Evolutionary conservation across 805 yeast species (phyloP).

Genomic region (Candida manassasensis): DNA sequence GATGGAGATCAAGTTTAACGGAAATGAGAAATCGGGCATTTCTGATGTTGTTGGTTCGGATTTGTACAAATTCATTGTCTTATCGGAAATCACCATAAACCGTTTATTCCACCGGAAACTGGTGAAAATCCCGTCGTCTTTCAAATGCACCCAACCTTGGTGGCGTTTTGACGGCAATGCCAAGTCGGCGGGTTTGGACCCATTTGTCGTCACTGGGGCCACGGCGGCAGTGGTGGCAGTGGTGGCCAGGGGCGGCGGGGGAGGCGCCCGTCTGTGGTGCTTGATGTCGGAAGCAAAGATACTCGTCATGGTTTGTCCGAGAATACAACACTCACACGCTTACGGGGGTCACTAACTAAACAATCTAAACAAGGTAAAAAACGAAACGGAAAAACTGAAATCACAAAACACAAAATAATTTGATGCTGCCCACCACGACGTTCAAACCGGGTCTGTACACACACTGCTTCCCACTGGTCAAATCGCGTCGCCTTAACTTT

Average conservation of each 20-base stretch:
- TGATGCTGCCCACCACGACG: no score
- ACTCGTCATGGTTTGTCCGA: constrained; percentile 33
- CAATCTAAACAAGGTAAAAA: no score
- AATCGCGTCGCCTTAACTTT: no score
- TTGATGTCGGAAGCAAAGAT: constrained; percentile 38
- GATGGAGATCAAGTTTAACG: constrained; percentile 32
- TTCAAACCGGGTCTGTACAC: no score
- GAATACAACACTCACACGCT: no score
- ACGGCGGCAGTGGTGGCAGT: constrained; percentile 7
- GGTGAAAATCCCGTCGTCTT: constrained; percentile 81
- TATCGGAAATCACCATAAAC: constrained; percentile 71
- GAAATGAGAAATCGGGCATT: constrained; percentile 33
- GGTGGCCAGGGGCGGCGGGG: constrained; percentile 27
- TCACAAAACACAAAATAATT: no score
- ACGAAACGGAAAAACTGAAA: no score
- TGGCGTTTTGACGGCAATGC: constrained; percentile 27
- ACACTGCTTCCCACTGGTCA: no score
- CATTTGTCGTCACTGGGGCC: neutral
- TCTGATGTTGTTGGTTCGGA: constrained; percentile 40
- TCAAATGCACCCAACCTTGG: constrained; percentile 86
- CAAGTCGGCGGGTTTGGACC: constrained; percentile 10
- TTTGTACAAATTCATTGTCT: constrained; percentile 70
- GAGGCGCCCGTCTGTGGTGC: constrained; percentile 41
- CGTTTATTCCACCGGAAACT: constrained; percentile 92
- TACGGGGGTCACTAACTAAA: no score